Evolutionary conservation across 2,329 filamentous ascomycete genomes (phyloP).

Genomic region (Zymoseptoria ardabiliae): DNA sequence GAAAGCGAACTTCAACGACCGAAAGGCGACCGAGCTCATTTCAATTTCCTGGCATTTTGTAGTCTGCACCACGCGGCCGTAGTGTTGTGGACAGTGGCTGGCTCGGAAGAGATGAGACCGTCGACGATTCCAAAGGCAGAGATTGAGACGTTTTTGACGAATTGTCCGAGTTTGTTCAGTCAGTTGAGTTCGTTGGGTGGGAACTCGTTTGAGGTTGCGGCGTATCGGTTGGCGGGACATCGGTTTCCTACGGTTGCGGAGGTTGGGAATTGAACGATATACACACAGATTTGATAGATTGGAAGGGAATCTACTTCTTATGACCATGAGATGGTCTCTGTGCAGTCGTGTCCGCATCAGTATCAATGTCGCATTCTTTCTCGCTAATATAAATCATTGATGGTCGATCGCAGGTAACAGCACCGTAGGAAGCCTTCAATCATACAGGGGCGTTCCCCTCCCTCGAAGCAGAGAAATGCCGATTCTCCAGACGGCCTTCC

Average conservation of each 20-base stretch:
- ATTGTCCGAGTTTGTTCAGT: conserved; percentile 9
- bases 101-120: not conserved
- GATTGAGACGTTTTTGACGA: conserved; percentile 8
- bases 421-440: not conserved
- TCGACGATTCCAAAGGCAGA: not conserved
- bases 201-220: conserved; percentile 13
- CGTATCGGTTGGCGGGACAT: conserved; percentile 6
- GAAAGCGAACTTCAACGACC: conserved; percentile 7
- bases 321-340: not conserved
- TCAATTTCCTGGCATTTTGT: conserved; percentile 15
- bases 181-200: conserved; percentile 12
- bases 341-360: not conserved
- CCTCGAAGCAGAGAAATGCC: not conserved
- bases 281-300: not conserved
- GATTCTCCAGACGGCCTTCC: not conserved
- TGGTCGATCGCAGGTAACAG: not conserved
- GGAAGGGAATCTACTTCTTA: not conserved
- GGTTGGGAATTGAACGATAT: not conserved
- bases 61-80: conserved; percentile 15
- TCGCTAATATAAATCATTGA: not conserved
- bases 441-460: too few relatives aligned
- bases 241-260: conserved; percentile 5
- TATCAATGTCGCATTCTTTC: too few relatives aligned
- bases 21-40: conserved; percentile 4
- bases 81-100: conserved; percentile 13